Evolutionary conservation across 106 monocot species (phyloP).

Genomic region (Acorus calamus): DNA sequence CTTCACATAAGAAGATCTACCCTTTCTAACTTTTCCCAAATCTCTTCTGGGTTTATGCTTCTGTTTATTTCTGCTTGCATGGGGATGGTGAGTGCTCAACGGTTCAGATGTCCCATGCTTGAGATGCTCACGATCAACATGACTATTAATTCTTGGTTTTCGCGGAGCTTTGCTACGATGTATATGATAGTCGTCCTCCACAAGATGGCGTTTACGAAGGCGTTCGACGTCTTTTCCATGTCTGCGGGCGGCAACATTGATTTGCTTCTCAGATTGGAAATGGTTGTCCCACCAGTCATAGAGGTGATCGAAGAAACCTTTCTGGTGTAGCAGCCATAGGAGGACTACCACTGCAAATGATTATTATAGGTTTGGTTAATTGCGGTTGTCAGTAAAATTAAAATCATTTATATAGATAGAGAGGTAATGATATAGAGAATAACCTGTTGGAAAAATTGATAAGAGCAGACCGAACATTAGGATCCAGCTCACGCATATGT

Average conservation of each 20-base stretch:
- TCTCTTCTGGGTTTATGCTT: constrained; percentile 20
- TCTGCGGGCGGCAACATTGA: constrained; percentile 3
- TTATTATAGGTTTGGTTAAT: no score
- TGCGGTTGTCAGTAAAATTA: no score
- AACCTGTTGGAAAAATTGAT: constrained; percentile 64
- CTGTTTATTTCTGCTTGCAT: constrained; percentile 19
- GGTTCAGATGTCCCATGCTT: constrained; percentile 1
- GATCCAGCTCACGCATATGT: constrained; percentile 83
- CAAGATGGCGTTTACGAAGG: not conserved
- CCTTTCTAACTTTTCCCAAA: not conserved
- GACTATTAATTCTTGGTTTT: constrained; percentile 5
- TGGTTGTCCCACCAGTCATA: constrained; percentile 59
- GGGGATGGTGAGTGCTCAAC: constrained; percentile 4
- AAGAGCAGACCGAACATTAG: constrained; percentile 51
- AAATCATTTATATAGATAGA: no score
- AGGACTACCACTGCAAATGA: constrained; percentile 38
- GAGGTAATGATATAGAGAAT: not conserved
- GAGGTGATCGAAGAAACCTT: constrained; percentile 77
- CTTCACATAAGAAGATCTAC: not conserved
- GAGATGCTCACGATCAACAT: constrained; percentile 12
- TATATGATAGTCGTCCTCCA: constrained; percentile 7
- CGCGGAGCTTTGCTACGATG: constrained; percentile 4
- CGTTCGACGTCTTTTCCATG: constrained; percentile 14
- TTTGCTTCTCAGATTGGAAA: constrained; percentile 8
- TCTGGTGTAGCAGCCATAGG: constrained; percentile 85